Percentiles rank a stretch among this genome's conserved stretches.
Evolutionary conservation across 2,329 filamentous ascomycete species (phyloP).

Genomic region (Microsporum ferrugineum): DNA sequence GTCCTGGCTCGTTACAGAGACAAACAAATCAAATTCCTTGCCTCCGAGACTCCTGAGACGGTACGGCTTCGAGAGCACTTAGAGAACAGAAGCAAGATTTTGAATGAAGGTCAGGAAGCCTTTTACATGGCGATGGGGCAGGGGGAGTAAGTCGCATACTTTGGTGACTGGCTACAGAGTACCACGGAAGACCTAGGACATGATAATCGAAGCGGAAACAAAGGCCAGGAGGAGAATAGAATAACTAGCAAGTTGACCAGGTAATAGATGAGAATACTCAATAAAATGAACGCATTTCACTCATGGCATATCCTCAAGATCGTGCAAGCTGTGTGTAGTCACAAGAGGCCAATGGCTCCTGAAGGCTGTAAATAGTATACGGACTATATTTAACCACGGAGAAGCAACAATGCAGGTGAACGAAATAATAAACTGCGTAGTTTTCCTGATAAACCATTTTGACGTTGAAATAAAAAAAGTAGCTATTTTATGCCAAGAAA

Average conservation of each 20-base stretch:
- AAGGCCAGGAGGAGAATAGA: not conserved
- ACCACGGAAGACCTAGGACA: not conserved
- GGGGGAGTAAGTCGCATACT: not conserved
- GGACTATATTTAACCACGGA: too few relatives aligned
- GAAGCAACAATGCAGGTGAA: too few relatives aligned
- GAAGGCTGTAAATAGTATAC: too few relatives aligned
- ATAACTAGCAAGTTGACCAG: not conserved
- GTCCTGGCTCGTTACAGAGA: slow-evolving; percentile 6
- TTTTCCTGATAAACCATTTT: too few relatives aligned
- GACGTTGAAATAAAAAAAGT: too few relatives aligned
- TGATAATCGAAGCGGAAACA: not conserved
- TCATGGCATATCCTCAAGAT: too few relatives aligned
- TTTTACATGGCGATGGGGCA: slow-evolving; percentile 6
- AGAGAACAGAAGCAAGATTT: slow-evolving; percentile 3
- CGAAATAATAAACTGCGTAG: too few relatives aligned
- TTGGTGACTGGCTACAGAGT: not conserved
- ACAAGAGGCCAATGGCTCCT: too few relatives aligned
- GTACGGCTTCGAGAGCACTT: slow-evolving; percentile 6
- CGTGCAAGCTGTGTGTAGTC: too few relatives aligned
- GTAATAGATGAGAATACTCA: not conserved
- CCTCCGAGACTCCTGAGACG: slow-evolving; percentile 3
- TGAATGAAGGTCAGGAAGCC: slow-evolving; percentile 5
- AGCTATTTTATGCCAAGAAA: not conserved
- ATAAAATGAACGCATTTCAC: not conserved
- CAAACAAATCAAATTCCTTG: slow-evolving; percentile 6